Percentiles rank a stretch among this genome's conserved stretches.
phyloP scores from a whole-genome alignment of 2,329 filamentous ascomycete species.

The Huntiella bhutanensis region DNA sequence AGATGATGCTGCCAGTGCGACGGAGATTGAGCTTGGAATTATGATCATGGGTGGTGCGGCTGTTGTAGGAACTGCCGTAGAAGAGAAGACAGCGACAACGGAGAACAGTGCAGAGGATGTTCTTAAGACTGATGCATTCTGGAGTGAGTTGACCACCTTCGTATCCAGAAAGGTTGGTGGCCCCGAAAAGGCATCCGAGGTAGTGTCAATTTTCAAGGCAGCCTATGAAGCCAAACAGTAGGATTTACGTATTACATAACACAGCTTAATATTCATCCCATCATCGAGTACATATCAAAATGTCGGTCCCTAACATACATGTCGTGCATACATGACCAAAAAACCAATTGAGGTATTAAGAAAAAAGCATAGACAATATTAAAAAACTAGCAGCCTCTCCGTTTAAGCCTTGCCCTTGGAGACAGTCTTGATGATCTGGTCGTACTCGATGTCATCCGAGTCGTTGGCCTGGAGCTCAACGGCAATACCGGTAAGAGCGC shows the following conservation, averaged over 20 bases:
- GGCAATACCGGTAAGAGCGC: conserved; percentile 55
- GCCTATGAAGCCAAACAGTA: conserved; percentile 41
- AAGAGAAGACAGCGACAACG: conserved; percentile 15
- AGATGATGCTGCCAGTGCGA: conserved; percentile 21
- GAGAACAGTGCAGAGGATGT: conserved; percentile 32
- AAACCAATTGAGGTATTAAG: conserved; percentile 2
- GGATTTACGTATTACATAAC: background rate
- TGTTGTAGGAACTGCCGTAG: conserved; percentile 19
- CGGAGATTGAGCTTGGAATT: conserved; percentile 56
- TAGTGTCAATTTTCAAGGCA: conserved; percentile 48
- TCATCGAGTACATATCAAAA: background rate
- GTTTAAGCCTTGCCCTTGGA: conserved; percentile 41
- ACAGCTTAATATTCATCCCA: background rate
- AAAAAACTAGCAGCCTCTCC: background rate
- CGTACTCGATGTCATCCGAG: conserved; percentile 61
- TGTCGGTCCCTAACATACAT: background rate
- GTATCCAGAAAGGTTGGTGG: conserved; percentile 63
- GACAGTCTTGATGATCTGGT: conserved; percentile 47
- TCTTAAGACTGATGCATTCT: conserved; percentile 58
- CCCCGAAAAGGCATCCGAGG: conserved; percentile 40
- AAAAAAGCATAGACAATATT: conserved; percentile 7
- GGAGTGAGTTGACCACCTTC: conserved; percentile 68
- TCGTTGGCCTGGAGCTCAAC: conserved; percentile 72
- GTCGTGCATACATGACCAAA: conserved; percentile 1
- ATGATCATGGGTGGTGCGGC: conserved; percentile 67